Evolutionary conservation across 768 basidiomycete species (phyloP).

Genomic region (Suillus alpinus): DNA sequence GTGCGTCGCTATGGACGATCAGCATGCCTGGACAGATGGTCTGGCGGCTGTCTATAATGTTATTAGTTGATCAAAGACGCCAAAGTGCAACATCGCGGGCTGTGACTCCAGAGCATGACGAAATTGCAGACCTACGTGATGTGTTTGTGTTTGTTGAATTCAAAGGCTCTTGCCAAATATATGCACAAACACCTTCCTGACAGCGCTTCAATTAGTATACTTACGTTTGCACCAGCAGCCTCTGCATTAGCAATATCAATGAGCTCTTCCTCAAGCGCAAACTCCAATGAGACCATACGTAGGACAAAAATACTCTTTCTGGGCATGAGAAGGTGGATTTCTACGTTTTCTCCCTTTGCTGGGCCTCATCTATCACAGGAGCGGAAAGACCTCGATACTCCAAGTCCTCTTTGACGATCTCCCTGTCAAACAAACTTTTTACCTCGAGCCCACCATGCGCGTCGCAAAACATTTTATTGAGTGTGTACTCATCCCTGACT

Average conservation of each 20-base stretch:
- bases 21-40: too few species aligned
- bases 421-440: conserved; percentile 82
- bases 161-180: not conserved
- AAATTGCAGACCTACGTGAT: too few species aligned
- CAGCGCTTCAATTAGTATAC: not conserved
- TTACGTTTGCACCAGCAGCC: not conserved
- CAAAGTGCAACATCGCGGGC: too few species aligned
- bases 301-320: conserved; percentile 72
- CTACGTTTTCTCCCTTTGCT: conserved; percentile 3
- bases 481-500: conserved; percentile 45
- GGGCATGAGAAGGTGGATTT: conserved; percentile 63
- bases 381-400: conserved; percentile 89
- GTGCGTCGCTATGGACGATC: too few species aligned
- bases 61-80: too few species aligned
- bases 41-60: too few species aligned
- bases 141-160: not conserved
- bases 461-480: conserved; percentile 74
- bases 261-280: conserved; percentile 11
- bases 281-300: conserved; percentile 14
- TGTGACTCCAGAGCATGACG: too few species aligned
- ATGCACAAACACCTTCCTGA: not conserved
- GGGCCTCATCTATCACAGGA: conserved; percentile 42
- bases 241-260: conserved; percentile 1
- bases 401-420: conserved; percentile 89
- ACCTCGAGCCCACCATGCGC: conserved; percentile 82